Evolutionary conservation across 1,284 basidiomycete species (phyloP), one percentile per base, ranked within the genome.

Genomic region (Singerocomus inundabilis): DNA sequence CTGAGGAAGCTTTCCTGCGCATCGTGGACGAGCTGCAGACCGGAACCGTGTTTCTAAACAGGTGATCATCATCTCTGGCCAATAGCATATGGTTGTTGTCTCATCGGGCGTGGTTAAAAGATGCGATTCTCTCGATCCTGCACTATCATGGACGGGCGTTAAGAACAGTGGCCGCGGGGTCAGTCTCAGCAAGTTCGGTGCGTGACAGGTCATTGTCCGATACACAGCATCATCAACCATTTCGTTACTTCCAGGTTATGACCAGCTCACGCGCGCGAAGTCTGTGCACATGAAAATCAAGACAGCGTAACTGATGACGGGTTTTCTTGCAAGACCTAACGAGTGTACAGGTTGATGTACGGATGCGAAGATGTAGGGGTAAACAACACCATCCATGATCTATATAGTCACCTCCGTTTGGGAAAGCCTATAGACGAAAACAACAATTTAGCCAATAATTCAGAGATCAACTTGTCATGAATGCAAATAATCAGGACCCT

Each of bases 121-220:
- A 41, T 92, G 90, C 56, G 94, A 97, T 68, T 87, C 78, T 62
- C 78, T 96, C 34, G 94, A 98, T 64, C 94, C 95, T 2, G 92
- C 93, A 1, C 73, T 98, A 3, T 82, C 91, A 1, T 98, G 96
- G 95, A 91, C 88, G 1, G 95, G 95, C 2, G 88, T 93, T 49
- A 98, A 98, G 75, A 77, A 97, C 64, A 93, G 89, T 49, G 95
- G 96, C 16, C 76, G 93, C 29, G 96, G 96, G 3, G 75, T 98
- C 54, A 93, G 90, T 61, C 72, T 98, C 59, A 93, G 90, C 65
- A 85, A 86, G 62, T 92, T 93, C 55, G 93, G 92, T 91, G 55
- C 53, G 85, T 75, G 16, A 29, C 49, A 24, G n/a, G 5, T 42
- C 33, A 39, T 49, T 3, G 15, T 21, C 26, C 34, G n/a, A 16